Evolutionary conservation across 2,329 filamentous ascomycete species (phyloP).

Genomic region (Lithohypha guttulata): DNA sequence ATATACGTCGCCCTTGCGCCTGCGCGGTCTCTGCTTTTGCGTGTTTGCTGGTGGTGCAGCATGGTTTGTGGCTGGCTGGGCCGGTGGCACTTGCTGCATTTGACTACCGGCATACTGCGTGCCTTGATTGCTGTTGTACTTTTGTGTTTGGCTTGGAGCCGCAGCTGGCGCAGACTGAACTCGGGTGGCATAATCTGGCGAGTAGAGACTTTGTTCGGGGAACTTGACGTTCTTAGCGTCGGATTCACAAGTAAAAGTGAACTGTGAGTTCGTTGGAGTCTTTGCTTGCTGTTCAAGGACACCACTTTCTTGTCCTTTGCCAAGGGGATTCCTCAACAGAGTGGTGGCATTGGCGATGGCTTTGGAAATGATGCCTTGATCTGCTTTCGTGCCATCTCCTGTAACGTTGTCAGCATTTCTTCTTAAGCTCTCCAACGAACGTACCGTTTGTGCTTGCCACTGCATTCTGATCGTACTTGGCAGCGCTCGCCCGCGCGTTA

Average conservation of each 20-base stretch:
- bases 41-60: slow-evolving; percentile 32
- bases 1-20: slow-evolving; percentile 60
- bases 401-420: slow-evolving; percentile 24
- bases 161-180: slow-evolving; percentile 10
- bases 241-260: slow-evolving; percentile 92
- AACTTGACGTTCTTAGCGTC: slow-evolving; percentile 71
- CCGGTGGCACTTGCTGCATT: slow-evolving; percentile 24
- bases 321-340: slow-evolving; percentile 43
- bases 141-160: slow-evolving; percentile 26
- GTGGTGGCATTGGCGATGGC: slow-evolving; percentile 84
- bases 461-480: slow-evolving; percentile 21
- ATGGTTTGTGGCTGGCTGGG: slow-evolving; percentile 16
- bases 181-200: slow-evolving; percentile 20
- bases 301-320: slow-evolving; percentile 66
- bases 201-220: slow-evolving; percentile 48
- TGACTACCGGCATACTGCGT: slow-evolving; percentile 47
- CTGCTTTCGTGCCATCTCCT: slow-evolving; percentile 33
- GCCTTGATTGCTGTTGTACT: slow-evolving; percentile 42
- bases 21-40: slow-evolving; percentile 53
- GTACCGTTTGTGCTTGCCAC: slow-evolving; percentile 19
- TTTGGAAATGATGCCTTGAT: slow-evolving; percentile 78
- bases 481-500: slow-evolving; percentile 19
- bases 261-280: slow-evolving; percentile 67
- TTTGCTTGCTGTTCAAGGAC: slow-evolving; percentile 62
- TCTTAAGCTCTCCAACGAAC: not conserved